These are phyloP conservation scores for Sporothrix phasma DNA, from an alignment of 2,329 filamentous ascomycete species.

Conservation along the genomic window DNA sequence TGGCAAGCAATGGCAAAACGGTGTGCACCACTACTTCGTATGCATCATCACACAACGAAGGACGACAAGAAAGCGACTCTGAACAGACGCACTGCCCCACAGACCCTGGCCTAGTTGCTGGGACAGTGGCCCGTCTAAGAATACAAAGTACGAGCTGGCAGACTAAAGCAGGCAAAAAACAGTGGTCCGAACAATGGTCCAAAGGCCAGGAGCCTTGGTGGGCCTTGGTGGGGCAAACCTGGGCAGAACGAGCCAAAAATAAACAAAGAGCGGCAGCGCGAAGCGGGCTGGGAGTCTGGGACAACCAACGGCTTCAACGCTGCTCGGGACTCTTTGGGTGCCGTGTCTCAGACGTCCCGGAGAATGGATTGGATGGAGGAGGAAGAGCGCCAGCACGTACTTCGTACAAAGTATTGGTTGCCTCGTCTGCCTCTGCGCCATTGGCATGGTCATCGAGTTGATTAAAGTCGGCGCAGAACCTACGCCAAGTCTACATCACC, in stretches of 20 bases:
- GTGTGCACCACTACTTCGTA: background rate
- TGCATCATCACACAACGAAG: background rate
- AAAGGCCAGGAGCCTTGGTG: background rate
- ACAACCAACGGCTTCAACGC: background rate
- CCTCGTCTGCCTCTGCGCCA: too few species aligned
- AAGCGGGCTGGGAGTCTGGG: background rate
- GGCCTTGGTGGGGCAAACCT: background rate
- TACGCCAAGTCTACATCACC: too few species aligned
- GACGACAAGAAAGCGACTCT: too few species aligned
- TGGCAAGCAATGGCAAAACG: background rate
- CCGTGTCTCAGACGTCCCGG: background rate
- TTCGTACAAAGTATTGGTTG: too few species aligned
- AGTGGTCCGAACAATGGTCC: background rate
- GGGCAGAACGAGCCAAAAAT: slow-evolving; percentile 1
- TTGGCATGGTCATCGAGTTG: too few species aligned
- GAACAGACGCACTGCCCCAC: slow-evolving; percentile 7
- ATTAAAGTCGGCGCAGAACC: too few species aligned
- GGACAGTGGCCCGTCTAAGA: background rate
- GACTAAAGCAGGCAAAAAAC: background rate
- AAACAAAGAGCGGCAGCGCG: slow-evolving; percentile 3
- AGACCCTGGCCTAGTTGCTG: slow-evolving; percentile 4
- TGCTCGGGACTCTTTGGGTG: background rate
- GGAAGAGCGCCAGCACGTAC: too few species aligned
- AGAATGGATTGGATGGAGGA: too few species aligned
- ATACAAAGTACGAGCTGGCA: too few species aligned